Base-by-base conservation (phyloP, 192 early-diverging fungal species). In the Entomortierella chlamydospora region DNA sequence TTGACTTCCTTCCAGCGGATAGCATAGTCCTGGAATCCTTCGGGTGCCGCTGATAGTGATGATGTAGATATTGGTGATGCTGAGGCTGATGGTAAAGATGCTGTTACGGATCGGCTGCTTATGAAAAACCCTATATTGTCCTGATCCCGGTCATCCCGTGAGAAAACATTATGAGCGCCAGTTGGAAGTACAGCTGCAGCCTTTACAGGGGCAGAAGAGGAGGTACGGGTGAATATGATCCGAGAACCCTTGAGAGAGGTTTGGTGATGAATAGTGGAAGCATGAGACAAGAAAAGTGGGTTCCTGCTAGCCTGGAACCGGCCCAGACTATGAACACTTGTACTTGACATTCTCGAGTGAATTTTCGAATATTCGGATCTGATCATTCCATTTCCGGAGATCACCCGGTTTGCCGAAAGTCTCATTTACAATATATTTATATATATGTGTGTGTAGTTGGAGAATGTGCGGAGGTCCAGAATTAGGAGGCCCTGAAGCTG, bases 1-100 rank as follows among this genome's bases (percentile, higher is more conserved):
- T 79, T 79, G 62, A 79, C 11, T 39, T 79, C 76, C 51, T 79
- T 79, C 76, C 76, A 79, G 23, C 76, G 76, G 30, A 79, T 66
- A 28, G 59, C 57, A 64, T 79, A 79, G 49, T 53, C 76, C 31
- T 50, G 39, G 34, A 66, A 79, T 22, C 76, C 76, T 3, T 52
- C 60, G 1, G 73, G 73, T 31, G 43, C 33, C n/a, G 50, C n/a
- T 25, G 63, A 43, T 45, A 61, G 15, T 55, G 57, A 43, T 64
- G 55, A 7, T 63, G 70, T 18, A 31, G 63, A 43, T n/a, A 33
- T 20, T 15, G 30, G 6, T 45, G 67, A 30, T 53, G 50, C 15
- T 59, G 33, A 15, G 33, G 58, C 3, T 45, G 67, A 30, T 53
- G 50, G 17, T 59, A 33, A 15, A 34, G 58, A 22, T 69, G 55